Evolutionary conservation across 169 alveolate species (phyloP).

Genomic region (Cryptosporidium parvum): DNA sequence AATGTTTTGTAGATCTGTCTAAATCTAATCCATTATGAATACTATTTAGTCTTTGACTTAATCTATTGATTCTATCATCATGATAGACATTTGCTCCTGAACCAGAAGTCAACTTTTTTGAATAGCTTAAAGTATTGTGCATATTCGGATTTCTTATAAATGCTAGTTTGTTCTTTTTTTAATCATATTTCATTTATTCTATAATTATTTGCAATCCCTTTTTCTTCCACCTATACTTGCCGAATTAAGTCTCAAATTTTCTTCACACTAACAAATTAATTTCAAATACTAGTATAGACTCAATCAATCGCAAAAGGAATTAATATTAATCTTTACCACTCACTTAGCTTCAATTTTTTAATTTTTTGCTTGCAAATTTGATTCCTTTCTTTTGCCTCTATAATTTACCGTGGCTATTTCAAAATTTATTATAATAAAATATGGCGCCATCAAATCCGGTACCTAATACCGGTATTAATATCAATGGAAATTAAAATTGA

Average conservation of each 20-base stretch:
- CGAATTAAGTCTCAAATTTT: neutral
- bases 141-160: neutral
- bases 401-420: no score
- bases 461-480: neutral
- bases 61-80: constrained; percentile 60
- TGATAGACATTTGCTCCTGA: constrained; percentile 8
- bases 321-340: neutral
- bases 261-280: neutral
- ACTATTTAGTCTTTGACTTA: constrained; percentile 63
- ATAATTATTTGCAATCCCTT: neutral
- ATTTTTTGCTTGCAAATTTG: neutral
- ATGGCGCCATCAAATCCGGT: neutral
- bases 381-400: neutral
- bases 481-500: no score
- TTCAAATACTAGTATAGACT: no score
- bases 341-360: neutral
- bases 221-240: neutral
- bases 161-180: neutral
- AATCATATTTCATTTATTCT: neutral
- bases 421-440: no score
- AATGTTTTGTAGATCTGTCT: constrained; percentile 33
- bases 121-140: constrained; percentile 1
- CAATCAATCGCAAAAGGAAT: neutral
- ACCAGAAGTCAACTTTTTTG: constrained; percentile 11
- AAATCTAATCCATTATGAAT: constrained; percentile 64